These are phyloP conservation scores for Xylariomycetidae sp. DNA, from an alignment of 2,329 filamentous ascomycete genomes.

Conservation along the genomic window DNA sequence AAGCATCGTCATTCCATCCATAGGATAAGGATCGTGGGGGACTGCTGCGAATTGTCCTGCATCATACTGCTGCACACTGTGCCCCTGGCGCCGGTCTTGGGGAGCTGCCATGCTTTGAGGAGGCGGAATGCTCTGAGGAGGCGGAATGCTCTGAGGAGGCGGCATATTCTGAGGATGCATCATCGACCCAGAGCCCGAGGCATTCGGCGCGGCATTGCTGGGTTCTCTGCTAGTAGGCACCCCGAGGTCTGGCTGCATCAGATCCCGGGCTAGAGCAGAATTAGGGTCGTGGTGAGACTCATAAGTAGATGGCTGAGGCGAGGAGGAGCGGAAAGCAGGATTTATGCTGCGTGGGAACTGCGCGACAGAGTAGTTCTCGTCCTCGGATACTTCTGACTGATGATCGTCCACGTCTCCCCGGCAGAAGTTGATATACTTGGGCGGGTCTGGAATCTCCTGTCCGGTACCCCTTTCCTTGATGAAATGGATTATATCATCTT, in stretches of 20 bases:
- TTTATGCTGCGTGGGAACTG: slow-evolving; percentile 96
- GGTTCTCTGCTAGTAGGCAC: slow-evolving; percentile 45
- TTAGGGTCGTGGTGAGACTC: slow-evolving; percentile 89
- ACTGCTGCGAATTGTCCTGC: slow-evolving; percentile 61
- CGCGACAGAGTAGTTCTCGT: slow-evolving; percentile 87
- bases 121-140: slow-evolving; percentile 5
- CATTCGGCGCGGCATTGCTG: slow-evolving; percentile 48
- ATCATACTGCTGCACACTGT: slow-evolving; percentile 36
- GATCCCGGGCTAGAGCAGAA: slow-evolving; percentile 63
- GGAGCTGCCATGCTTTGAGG: slow-evolving; percentile 11
- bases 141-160: slow-evolving; percentile 4
- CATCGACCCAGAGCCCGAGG: slow-evolving; percentile 11
- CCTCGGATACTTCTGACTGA: slow-evolving; percentile 70
- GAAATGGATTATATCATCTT: slow-evolving; percentile 87
- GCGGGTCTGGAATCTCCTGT: slow-evolving; percentile 94
- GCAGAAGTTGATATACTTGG: slow-evolving; percentile 98
- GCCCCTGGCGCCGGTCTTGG: slow-evolving; percentile 20
- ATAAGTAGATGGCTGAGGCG: slow-evolving; percentile 87
- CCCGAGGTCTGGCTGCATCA: slow-evolving; percentile 53
- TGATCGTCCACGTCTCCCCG: slow-evolving; percentile 79
- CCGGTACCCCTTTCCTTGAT: slow-evolving; percentile 87
- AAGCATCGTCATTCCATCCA: slow-evolving; percentile 96
- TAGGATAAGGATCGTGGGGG: slow-evolving; percentile 89
- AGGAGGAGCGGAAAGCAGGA: slow-evolving; percentile 91
- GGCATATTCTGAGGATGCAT: background rate